Evolutionary conservation across 305 asterid species (phyloP), one percentile per base, ranked within the genome.

Genomic region (Rubia peregrina): DNA sequence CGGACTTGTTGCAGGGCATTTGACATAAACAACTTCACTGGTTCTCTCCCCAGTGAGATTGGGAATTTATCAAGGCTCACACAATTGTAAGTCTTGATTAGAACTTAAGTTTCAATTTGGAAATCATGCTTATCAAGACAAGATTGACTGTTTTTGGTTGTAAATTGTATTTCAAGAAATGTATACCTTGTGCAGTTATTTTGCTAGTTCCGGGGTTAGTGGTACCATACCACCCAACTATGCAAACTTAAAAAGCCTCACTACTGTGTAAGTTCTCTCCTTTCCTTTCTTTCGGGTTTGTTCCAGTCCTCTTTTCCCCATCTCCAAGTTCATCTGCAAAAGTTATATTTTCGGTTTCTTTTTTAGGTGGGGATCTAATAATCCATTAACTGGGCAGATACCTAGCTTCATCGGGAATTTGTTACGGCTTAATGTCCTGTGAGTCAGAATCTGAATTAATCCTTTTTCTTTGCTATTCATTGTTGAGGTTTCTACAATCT

Each of bases 351-450:
- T 26, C 42, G 69, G 53, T 38, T 63, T 38, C 33, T 57, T 63
- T 83, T 63, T 63, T 80, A 89, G 95, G 80, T 88, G 80, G 83
- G 85, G 80, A 46, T 79, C 82, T 5, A 91, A 90, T 71, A 84
- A 69, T 79, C 84, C 66, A 40, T 82, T 90, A 71, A 85, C 87
- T 2, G 95, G 97, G 55, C 84, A 48, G 69, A 80, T 90, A 79
- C 97, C 97, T 11, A 85, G 77, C 68, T 90, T 90, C 83, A 85
- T 90, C 38, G 94, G 94, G 72, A 81, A 61, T 67, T 90, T 90
- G 94, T 74, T 84, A 70, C 68, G 44, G 57, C 83, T 84, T 17
- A 65, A 42, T 43, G 1, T 16, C 19, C 62, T 83, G 85, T 83
- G 71, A 78, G 87, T 36, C 64, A 67, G 67, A 19, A 53, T 19